Evolutionary conservation across 1,284 basidiomycete species (phyloP), one percentile per base, ranked within the genome.

Genomic region (Pholiota adiposa): DNA sequence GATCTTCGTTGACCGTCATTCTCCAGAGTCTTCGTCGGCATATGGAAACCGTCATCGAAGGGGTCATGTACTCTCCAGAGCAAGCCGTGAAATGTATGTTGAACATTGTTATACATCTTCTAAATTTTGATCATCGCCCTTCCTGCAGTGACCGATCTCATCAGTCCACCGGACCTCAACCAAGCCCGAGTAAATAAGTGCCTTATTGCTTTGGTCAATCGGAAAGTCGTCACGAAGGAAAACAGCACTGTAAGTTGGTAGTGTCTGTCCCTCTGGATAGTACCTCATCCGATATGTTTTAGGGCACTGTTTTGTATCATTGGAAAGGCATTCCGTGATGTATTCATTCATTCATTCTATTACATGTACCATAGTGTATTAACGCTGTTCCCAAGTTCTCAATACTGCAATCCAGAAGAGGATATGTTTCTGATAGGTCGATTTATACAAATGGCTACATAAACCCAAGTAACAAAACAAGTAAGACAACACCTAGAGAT

Each of bases 141-240:
- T 19, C 29, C 16, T 44, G 6, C 65, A 97, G 95, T 96, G 40
- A 76, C 83, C 40, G 92, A 94, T 52, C 82, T 97, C 54, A 84
- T 95, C 63, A 84, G 82, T 51, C 87, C 88, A 1, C 93, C 94
- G 0, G 93, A 95, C 60, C 80, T 96, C 49, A 90, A 88, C 50
- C 94, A 96, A 75, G 91, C 93, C 5, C 84, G 90, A 36, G 94
- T 94, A 44, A 97, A 97, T 76, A 97, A 96, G 74, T 95, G 94
- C 65, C 80, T 98, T 31, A 95, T 97, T 58, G 93, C 94, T 1
- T 79, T 97, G 1, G 93, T 96, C 1, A 90, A 90, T 66, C 84
- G 94, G 55, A 97, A 97, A 72, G 85, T 93, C 25, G 93, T 96
- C 2, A 77, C 79, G 50, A 97, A 96, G 73, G 86, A 90, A 54